Conservation (phyloP, 2,329 filamentous ascomycete species). For the Bipolaris sorokiniana region DNA sequence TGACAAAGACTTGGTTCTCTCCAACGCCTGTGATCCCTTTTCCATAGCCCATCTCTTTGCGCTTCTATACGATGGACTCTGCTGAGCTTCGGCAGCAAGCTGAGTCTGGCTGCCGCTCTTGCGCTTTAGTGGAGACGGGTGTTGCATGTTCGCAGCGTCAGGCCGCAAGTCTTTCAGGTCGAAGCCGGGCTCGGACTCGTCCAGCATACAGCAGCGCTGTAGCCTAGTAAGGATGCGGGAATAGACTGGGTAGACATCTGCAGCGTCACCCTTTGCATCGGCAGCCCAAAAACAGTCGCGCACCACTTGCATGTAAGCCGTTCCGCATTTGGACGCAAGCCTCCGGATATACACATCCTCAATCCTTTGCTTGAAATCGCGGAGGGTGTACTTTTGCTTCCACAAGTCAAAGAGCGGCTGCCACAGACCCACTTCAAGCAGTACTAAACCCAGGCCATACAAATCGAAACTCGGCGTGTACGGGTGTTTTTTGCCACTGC, state of each 20-base stretch:
- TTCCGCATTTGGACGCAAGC: constrained; percentile 72
- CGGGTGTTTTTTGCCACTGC: constrained; percentile 36
- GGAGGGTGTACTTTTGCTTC: constrained; percentile 65
- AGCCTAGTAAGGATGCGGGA: constrained; percentile 55
- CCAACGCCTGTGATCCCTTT: constrained; percentile 44
- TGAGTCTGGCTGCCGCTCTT: constrained; percentile 39
- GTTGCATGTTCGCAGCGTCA: constrained; percentile 27
- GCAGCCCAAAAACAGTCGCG: constrained; percentile 74
- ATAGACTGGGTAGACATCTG: constrained; percentile 45
- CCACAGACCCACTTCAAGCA: constrained; percentile 80
- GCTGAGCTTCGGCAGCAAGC: constrained; percentile 31
- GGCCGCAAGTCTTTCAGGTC: constrained; percentile 37
- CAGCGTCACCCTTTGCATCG: constrained; percentile 52
- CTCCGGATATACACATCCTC: constrained; percentile 69
- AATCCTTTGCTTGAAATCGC: constrained; percentile 68
- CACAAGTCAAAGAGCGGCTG: constrained; percentile 65
- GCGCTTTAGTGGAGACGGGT: constrained; percentile 39
- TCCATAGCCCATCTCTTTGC: constrained; percentile 47
- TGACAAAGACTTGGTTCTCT: constrained; percentile 42
- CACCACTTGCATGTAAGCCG: constrained; percentile 76
- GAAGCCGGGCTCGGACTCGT: constrained; percentile 44
- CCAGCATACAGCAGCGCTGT: constrained; percentile 49
- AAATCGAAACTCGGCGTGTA: constrained; percentile 62
- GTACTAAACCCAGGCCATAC: constrained; percentile 74
- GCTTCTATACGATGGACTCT: constrained; percentile 43